Base-by-base conservation (phyloP, 139 green algal species). In the Asterochloris sp. region DNA sequence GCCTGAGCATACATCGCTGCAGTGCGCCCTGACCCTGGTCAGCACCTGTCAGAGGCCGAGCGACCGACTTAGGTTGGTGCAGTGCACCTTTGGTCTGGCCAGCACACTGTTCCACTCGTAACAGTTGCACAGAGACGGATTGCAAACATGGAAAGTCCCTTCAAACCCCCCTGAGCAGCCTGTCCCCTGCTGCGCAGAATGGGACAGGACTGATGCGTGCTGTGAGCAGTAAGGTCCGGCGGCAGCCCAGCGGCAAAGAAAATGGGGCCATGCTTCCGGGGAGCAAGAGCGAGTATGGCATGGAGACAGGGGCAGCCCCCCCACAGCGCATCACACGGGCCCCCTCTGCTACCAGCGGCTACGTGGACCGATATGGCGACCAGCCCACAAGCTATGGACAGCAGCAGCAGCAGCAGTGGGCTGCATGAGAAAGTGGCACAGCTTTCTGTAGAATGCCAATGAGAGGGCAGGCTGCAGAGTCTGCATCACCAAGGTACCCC, bases 321-420 rank as follows among this genome's bases (percentile, higher is more conserved):
- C 71, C 81, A 16, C 81, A 83, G 24, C 84, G 79, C 75, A 88
- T 89, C 68, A 27, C 73, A 0, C 68, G 77, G 80, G 76, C 24
- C 13, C 19, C 79, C 78, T 26, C 60, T 16, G 67, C 80, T 15
- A 62, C 76, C 61, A 81, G 79, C 26, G 27, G 61, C 71, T 80
- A 61, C 28, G 87, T 88, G 81, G 86, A 89, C 68, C 82, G 86
- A 21, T 89, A 89, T 47, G 84, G 81, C 69, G 80, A 85, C 23
- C 73, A 83, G 66, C 47, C 76, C 67, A 61, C 67, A 54, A 54
- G 38, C 24, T 80, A 80, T 80, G 76, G 24, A 69, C 76, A 80
- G 60, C 76, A 80, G 76, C 76, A 80, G 60, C 76, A 80, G 76
- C 54, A 80, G 68, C 60, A 69, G 13, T 80, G 76, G 76, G 76